Evolutionary conservation across 768 basidiomycete species (phyloP), one percentile per base, ranked within the genome.

Genomic region (Mycena olivaceomarginata): DNA sequence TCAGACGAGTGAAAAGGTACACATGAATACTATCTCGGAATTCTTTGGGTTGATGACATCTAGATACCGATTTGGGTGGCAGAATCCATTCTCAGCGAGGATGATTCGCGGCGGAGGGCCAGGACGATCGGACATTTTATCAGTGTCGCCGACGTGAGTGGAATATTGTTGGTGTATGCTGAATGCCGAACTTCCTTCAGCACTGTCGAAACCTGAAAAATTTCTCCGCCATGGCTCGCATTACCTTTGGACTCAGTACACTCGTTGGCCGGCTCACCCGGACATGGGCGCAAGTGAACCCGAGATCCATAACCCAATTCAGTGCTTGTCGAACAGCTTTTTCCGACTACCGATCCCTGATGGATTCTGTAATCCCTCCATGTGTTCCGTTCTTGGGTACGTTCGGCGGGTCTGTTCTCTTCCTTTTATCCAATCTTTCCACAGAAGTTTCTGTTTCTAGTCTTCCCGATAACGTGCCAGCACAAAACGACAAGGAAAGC

Each of bases 351-450:
- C 93, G 96, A 68, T 92, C 94, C 74, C 91, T 94, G 63, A 92
- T 99, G 80, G 93, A 95, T 15, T 91, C 89, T 48, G 94, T 97
- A 48, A 92, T 94, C 25, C 97, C 97, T 0, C 98, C 98, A 70
- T 98, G 98, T 84, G 96, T 99, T 0, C 98, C 98, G 9, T 99
- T 99, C 86, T 94, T 99, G 70, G 98, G 98, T 98, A 80, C 78
- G 91, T 83, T 43, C 43, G 51, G 11, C 51, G 69, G 20, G 13
- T 41, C 41, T 53, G 20, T 18, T 22, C 22, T 18, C 43, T 75
- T 78, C 20, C 4, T 65, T 68, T 70, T 53, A 51, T 18, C 46
- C 75, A 20, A 80, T 56, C 22, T 13, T n/a, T 18, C 11, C 75
- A 0, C 80, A 98, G 98, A 98, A 81, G 95, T 99, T 69, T 99